Conservation (phyloP, 345 rosid genomes). For the Bruguiera parviflora region DNA sequence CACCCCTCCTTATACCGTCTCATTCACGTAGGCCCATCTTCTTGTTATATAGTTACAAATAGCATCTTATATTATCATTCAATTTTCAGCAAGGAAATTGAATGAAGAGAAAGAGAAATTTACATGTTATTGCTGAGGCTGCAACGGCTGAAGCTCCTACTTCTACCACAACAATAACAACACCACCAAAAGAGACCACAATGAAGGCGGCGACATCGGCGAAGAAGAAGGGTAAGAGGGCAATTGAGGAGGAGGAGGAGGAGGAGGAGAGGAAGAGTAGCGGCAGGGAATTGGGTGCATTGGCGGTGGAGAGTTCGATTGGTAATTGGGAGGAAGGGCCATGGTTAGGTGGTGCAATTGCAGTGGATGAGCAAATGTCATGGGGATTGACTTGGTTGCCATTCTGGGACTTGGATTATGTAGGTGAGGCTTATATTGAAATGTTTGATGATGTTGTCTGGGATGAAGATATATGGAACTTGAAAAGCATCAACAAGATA, state of each 20-base stretch:
- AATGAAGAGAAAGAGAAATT: conserved; percentile 35
- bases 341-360: conserved; percentile 24
- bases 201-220: background rate
- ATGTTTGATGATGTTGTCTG: conserved; percentile 55
- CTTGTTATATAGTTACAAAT: background rate
- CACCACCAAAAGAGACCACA: background rate
- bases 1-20: conserved; percentile 1
- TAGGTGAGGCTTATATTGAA: conserved; percentile 34
- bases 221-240: conserved; percentile 22
- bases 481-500: conserved; percentile 33
- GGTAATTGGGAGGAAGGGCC: conserved; percentile 14
- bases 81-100: too few species aligned
- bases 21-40: background rate
- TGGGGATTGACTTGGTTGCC: conserved; percentile 58
- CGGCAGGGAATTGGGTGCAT: background rate
- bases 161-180: background rate
- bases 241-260: background rate
- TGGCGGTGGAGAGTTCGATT: background rate
- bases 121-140: conserved; percentile 2
- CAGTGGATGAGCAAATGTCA: conserved; percentile 50
- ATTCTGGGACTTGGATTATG: conserved; percentile 51
- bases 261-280: conserved; percentile 1
- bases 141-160: background rate
- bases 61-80: too few species aligned
- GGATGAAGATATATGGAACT: conserved; percentile 73